Base-by-base conservation (phyloP, 2,329 filamentous ascomycete genomes). In the Clonostachys chloroleuca region DNA sequence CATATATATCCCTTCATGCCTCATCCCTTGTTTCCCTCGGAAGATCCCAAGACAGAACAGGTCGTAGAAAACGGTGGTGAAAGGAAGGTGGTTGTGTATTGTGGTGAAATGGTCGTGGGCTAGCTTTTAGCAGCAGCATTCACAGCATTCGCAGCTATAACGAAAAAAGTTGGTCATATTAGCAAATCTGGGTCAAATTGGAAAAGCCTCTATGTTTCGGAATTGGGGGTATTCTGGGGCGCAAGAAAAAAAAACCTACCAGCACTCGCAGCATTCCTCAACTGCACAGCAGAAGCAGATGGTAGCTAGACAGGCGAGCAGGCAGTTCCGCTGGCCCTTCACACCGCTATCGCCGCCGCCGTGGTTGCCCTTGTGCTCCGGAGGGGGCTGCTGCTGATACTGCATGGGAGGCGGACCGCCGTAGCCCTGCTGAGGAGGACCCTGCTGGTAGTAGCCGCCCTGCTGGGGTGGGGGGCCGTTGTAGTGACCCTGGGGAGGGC, bases 261-360 rank as follows among this genome's bases (percentile, higher is more conserved):
- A 77, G 53, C 69, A 72, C 55, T 78, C 74, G 59, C 74, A 77
- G 33, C 65, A 67, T 53, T 76, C 74, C 47, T 77, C 74, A 40
- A 68, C 64, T 46, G 72, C 68, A 52, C 72, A 77, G 60, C 74
- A 78, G 60, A 70, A 76, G 63, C 73, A 77, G 46, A 78, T 55
- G 14, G 67, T 63, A 9, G 74, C 73, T 42, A 78, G 60, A 63
- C 73, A 77, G 48, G 65, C 71, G 40, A 67, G 64, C 45, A 77
- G 56, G 54, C 74, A 77, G 54, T 65, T 68, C 48, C 67, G 65
- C 45, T 43, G 40, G n/a, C 39, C 44, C 16, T 47, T 47, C 13
- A 35, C 42, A 35, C 40, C 34, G 10, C 66, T 61, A 47, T 66
- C 36, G 14, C 42, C 42, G 24, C 40, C 34, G 10, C 66, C 61